Percentiles rank a stretch among this genome's conserved stretches.
Evolutionary conservation across 176 grass and related monocot species (phyloP).

Genomic region (Carex parvula): DNA sequence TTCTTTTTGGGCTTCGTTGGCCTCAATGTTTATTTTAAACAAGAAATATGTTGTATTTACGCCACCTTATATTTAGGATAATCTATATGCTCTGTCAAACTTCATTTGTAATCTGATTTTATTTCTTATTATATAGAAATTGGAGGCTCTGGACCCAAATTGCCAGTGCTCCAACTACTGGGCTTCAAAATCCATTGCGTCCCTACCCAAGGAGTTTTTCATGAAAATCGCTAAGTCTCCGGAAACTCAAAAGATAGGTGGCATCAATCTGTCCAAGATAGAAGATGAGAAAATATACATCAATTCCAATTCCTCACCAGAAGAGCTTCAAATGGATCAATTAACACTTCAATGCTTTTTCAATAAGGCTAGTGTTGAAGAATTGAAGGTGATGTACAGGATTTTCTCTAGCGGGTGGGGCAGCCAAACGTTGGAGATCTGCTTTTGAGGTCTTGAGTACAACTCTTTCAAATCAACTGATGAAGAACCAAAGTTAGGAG

Average conservation of each 20-base stretch:
- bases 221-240: background rate
- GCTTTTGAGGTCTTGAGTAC: constrained; percentile 24
- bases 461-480: constrained; percentile 19
- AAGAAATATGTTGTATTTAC: background rate
- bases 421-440: constrained; percentile 32
- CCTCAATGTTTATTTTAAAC: background rate
- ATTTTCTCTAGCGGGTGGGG: constrained; percentile 33
- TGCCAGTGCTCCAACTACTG: constrained; percentile 61
- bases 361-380: constrained; percentile 47
- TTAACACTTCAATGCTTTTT: constrained; percentile 27
- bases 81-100: background rate
- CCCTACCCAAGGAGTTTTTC: constrained; percentile 25
- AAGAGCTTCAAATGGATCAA: constrained; percentile 30
- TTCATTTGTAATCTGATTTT: background rate
- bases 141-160: constrained; percentile 63
- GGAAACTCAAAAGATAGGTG: constrained; percentile 29
- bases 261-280: constrained; percentile 30
- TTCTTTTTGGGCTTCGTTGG: background rate
- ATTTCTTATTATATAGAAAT: constrained; percentile 40
- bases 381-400: constrained; percentile 42
- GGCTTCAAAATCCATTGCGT: constrained; percentile 37
- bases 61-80: background rate
- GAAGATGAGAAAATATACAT: constrained; percentile 39
- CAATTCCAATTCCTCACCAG: constrained; percentile 29
- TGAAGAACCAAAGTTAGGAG: constrained; percentile 2